Percentiles rank a stretch among this genome's conserved stretches.
Conservation (phyloP, 2,329 filamentous ascomycete species). For the Trichophyton schoenleinii region DNA sequence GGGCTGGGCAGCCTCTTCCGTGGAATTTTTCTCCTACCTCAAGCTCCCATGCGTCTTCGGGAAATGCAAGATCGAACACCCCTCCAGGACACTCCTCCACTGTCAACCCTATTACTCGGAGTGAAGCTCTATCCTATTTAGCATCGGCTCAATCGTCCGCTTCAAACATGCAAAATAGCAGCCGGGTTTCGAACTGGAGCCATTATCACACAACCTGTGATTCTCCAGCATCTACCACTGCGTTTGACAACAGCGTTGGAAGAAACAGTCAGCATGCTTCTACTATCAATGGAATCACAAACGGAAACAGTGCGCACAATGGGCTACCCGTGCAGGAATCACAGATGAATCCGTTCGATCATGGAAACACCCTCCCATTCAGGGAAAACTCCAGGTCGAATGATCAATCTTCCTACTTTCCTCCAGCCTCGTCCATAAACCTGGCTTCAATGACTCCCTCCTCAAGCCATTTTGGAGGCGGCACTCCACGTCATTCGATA, state of each 20-base stretch:
- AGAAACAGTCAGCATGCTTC: neutral
- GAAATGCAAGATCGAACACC: neutral
- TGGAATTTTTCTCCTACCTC: slow-evolving; percentile 38
- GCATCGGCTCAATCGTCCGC: neutral
- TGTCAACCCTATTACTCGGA: neutral
- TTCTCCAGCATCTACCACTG: neutral
- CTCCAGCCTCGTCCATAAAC: neutral
- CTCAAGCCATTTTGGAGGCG: neutral
- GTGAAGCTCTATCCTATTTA: neutral
- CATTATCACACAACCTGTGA: neutral
- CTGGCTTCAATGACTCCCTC: slow-evolving; percentile 1
- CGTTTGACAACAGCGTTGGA: neutral
- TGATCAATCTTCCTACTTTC: neutral
- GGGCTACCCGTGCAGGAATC: neutral
- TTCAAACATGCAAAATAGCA: neutral
- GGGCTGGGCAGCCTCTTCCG: slow-evolving; percentile 35
- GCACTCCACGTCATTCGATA: neutral
- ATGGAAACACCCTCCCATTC: neutral
- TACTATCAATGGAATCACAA: neutral
- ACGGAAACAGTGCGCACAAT: neutral
- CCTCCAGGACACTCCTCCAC: neutral
- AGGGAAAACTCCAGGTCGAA: neutral
- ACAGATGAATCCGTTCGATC: neutral
- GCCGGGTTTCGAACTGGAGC: neutral
- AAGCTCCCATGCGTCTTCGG: neutral